Conservation (phyloP, 805 yeast species). For the Myxozyma neotropica region DNA sequence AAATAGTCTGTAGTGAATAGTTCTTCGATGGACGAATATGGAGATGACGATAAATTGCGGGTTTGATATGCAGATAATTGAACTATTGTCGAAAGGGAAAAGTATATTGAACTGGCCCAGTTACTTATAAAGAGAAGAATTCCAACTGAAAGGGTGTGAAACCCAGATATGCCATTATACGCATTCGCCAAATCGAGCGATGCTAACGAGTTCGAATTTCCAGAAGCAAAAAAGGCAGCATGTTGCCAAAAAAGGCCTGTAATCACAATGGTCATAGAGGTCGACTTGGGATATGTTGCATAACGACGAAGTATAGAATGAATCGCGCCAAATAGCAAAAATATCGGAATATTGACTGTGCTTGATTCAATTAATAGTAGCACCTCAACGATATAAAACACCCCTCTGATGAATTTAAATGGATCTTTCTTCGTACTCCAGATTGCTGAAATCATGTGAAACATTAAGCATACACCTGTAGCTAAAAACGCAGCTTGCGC, state of each 20-base stretch:
- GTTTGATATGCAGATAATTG: conserved; percentile 25
- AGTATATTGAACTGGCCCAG: conserved; percentile 81
- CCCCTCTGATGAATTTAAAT: conserved; percentile 19
- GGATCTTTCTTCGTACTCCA: conserved; percentile 23
- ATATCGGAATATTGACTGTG: conserved; percentile 58
- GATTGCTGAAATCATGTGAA: conserved; percentile 14
- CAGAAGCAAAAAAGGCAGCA: conserved; percentile 79
- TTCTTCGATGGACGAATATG: conserved; percentile 26
- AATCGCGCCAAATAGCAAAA: conserved; percentile 45
- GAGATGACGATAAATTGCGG: background rate
- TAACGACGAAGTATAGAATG: conserved; percentile 34
- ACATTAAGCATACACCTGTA: conserved; percentile 24
- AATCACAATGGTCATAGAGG: conserved; percentile 14
- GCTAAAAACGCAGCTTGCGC: conserved; percentile 41
- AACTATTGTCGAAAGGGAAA: conserved; percentile 46
- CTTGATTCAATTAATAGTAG: conserved; percentile 54
- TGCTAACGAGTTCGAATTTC: conserved; percentile 89
- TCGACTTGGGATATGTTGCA: background rate
- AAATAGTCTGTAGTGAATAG: conserved; percentile 34
- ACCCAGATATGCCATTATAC: conserved; percentile 80
- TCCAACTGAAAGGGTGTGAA: conserved; percentile 72
- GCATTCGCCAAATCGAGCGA: conserved; percentile 89
- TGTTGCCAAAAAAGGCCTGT: conserved; percentile 57
- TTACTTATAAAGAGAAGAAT: conserved; percentile 77
- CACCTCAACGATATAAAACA: conserved; percentile 20